Base-by-base conservation (phyloP, 495 filamentous ascomycete species). In the Aspergillus baeticus region DNA sequence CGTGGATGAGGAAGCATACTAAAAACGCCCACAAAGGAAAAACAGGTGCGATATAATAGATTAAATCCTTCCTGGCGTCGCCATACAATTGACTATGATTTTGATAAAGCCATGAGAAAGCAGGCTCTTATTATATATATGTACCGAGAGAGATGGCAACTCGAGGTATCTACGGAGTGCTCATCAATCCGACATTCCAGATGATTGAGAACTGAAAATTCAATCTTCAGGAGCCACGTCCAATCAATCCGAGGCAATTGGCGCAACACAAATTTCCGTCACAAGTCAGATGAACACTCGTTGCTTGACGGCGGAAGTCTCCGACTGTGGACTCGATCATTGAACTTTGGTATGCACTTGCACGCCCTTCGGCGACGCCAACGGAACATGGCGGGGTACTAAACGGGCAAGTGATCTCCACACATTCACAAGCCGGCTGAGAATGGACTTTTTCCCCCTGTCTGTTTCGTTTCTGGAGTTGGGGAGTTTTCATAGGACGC, bases 321-420 rank as follows among this genome's bases (percentile, higher is more conserved):
- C 49, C 43, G 37, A 42, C 47, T 5, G 44, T 37, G 52, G 42
- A 11, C 15, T 36, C 37, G 22, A 37, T 21, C 17, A 50, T 50
- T 69, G 69, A 66, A 65, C 63, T 63, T 46, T 18, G 21, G 33
- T 49, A 50, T 50, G 47, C 34, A 38, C 36, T 14, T 48, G 57
- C 58, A 72, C 69, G 69, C 69, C 69, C 69, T 72, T 72, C 64
- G 66, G 62, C 60, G 63, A 54, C 61, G 44, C 68, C 67, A 72
- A 55, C 39, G 44, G 20, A 14, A 10, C 22, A 47, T 37, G 34
- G 41, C 55, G 55, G 55, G 55, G 55, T 47, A 42, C 46, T 15
- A 46, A 58, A 52, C 49, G 41, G 55, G 55, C 34, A 58, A 48
- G 38, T 58, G 55, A 58, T 58, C 48, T 39, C 48, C 55, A 53